A percentile compares a stretch with the other conserved stretches of the same genome.
Conservation (phyloP, 1,139 yeast species). For the Candida labiduridarum region DNA sequence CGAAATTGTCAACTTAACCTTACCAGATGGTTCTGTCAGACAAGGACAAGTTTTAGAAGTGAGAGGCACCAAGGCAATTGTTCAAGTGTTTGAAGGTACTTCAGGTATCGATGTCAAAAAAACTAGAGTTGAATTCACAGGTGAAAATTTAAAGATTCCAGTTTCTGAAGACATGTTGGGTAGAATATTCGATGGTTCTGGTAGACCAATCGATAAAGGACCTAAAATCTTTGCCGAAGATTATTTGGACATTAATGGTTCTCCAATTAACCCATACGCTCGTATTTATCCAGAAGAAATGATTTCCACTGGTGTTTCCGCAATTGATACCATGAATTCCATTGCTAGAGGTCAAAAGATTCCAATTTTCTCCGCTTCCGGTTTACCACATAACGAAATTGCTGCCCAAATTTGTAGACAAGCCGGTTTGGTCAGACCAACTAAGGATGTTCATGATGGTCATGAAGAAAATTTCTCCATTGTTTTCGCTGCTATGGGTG, state of each 20-base stretch:
- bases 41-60: slow-evolving; percentile 99
- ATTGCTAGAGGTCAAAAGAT: slow-evolving; percentile 99
- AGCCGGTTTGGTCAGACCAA: slow-evolving; percentile 98
- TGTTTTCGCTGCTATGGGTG: slow-evolving; percentile 90
- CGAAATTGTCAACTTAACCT: slow-evolving; percentile 93
- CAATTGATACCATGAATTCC: slow-evolving; percentile 98
- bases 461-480: slow-evolving; percentile 99
- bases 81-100: slow-evolving; percentile 98
- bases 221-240: slow-evolving; percentile 99
- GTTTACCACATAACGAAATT: slow-evolving; percentile 98
- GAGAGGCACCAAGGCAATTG: slow-evolving; percentile 95
- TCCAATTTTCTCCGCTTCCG: slow-evolving; percentile 98
- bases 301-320: slow-evolving; percentile 98
- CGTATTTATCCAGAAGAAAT: slow-evolving; percentile 99
- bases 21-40: slow-evolving; percentile 92
- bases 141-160: slow-evolving; percentile 87
- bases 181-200: slow-evolving; percentile 98
- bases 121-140: slow-evolving; percentile 96
- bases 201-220: slow-evolving; percentile 97
- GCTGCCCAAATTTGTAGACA: slow-evolving; percentile 99
- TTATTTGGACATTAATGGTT: slow-evolving; percentile 95
- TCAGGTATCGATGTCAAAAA: slow-evolving; percentile 97
- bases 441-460: slow-evolving; percentile 99
- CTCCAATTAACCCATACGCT: slow-evolving; percentile 97
- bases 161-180: slow-evolving; percentile 98